Base-by-base conservation (phyloP, 257 asterid genomes). In the Marsdenia floribunda region DNA sequence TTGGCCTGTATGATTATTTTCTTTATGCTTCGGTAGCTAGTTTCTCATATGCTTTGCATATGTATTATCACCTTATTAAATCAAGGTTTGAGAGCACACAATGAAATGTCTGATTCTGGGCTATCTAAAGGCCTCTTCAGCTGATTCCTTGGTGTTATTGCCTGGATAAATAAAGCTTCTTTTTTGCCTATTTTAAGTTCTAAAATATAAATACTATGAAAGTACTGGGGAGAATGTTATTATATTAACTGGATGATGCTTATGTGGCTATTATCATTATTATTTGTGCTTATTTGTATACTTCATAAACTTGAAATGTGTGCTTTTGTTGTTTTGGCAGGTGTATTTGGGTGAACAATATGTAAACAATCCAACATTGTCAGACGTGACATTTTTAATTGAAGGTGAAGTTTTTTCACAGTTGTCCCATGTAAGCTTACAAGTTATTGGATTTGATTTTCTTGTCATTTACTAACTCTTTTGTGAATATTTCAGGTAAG, bases 301-400 rank as follows among this genome's bases (percentile, higher is more conserved):
- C 46, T 2, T 66, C 10, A 64, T 19, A 68, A 55, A 6, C 73
- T 46, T 46, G 11, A 63, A 69, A 26, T 69, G 68, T n/a, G n/a
- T 24, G 22, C 33, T 73, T 59, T 40, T n/a, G 14, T 76, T 76
- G 13, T 70, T 85, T 66, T 80, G 85, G 63, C 96, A 95, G 98
- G 98, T 95, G 75, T 95, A 95, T 83, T 83, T 95, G 86, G 98
- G 98, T 6, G 99, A 95, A 86, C 90, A 92, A 81, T 95, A 84
- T 80, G 99, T 95, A 73, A 95, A 95, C 78, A 95, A 86, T 83
- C 79, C 94, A 42, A 95, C 98, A 15, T 76, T 92, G 60, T 89
- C 99, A 14, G 99, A 95, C 74, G 99, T 95, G 77, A 90, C 97
- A 52, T 95, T 95, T 82, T 87, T 95, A 79, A 90, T 95, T 73